Evolutionary conservation across 78 protist genomes (phyloP).

Genomic region (Isochrysis galbana): DNA sequence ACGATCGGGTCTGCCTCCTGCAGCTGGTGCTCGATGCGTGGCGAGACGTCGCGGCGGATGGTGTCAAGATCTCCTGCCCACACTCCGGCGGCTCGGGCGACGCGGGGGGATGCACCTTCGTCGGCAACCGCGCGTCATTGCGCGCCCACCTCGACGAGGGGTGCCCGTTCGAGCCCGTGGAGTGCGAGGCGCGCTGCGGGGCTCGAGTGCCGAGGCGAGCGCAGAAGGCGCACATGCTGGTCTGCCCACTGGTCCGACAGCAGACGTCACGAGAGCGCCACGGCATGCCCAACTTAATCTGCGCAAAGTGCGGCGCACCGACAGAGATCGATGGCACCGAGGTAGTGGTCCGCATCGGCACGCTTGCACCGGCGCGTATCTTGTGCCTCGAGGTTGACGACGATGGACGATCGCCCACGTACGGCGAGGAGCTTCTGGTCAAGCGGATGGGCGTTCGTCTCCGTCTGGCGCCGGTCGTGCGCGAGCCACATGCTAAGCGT

Average conservation of each 20-base stretch:
- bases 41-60: not conserved
- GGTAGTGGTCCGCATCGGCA: not conserved
- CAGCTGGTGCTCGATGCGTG: not conserved
- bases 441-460: not conserved
- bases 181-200: not conserved
- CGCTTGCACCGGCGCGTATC: not conserved
- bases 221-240: not conserved
- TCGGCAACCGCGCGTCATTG: not conserved
- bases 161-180: not conserved
- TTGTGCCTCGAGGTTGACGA: not conserved
- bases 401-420: not conserved
- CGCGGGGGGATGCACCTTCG: not conserved
- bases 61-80: not conserved
- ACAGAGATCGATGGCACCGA: not conserved
- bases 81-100: not conserved
- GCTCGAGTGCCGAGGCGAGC: not conserved
- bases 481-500: not conserved
- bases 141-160: not conserved
- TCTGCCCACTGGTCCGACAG: too few species aligned
- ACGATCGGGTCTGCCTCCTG: not conserved
- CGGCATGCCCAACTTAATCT: not conserved
- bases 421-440: not conserved
- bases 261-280: too few species aligned
- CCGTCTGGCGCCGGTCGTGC: not conserved
- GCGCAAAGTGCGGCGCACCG: not conserved